A percentile compares a stretch with the other conserved stretches of the same genome.
Conservation (phyloP, 345 rosid species). For the Murraya paniculata region DNA sequence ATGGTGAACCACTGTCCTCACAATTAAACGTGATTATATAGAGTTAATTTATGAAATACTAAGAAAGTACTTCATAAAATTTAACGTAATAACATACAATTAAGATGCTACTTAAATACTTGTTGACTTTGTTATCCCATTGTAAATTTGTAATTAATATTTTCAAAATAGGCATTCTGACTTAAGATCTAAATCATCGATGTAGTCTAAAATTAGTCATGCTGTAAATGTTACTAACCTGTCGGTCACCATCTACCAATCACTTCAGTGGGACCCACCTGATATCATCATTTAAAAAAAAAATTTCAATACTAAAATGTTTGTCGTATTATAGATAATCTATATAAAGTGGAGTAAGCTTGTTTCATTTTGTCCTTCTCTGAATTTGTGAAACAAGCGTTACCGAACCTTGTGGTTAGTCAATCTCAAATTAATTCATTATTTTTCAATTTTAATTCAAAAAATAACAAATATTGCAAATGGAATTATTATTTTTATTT, state of each 20-base stretch:
- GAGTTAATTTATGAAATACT: too few relatives aligned
- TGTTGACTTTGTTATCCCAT: too few relatives aligned
- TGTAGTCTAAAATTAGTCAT: neutral
- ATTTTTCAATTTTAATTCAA: neutral
- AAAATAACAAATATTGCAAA: neutral
- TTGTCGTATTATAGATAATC: neutral
- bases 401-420: neutral
- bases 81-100: too few relatives aligned
- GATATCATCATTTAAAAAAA: neutral
- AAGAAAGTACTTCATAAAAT: too few relatives aligned
- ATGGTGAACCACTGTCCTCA: too few relatives aligned
- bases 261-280: neutral
- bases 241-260: neutral
- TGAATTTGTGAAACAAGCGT: neutral
- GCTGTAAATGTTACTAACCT: neutral
- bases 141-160: too few relatives aligned
- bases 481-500: too few relatives aligned
- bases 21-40: too few relatives aligned
- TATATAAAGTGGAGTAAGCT: neutral
- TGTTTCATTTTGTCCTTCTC: neutral
- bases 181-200: too few relatives aligned
- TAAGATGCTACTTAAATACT: too few relatives aligned
- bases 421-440: neutral
- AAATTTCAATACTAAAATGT: neutral
- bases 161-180: too few relatives aligned